These are phyloP conservation scores for Stemphylium beticola DNA, from an alignment of 2,329 filamentous ascomycete species.

Conservation along the genomic window DNA sequence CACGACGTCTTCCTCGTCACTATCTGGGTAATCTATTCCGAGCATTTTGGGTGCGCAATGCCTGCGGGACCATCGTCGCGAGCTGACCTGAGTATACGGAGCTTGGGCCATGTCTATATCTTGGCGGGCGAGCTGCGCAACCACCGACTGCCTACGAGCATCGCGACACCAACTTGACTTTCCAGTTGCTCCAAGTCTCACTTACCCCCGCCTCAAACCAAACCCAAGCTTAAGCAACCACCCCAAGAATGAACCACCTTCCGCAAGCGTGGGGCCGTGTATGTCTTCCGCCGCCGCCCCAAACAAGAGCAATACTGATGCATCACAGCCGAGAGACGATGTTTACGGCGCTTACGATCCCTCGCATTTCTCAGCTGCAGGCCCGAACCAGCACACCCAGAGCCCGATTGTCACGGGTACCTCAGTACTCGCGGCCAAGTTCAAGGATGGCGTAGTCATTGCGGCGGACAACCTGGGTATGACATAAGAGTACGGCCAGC, in stretches of 20 bases:
- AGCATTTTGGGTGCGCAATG: slow-evolving; percentile 42
- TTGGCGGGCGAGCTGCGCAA: slow-evolving; percentile 27
- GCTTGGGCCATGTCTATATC: slow-evolving; percentile 37
- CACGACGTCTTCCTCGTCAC: slow-evolving; percentile 54
- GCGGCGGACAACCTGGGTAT: slow-evolving; percentile 94
- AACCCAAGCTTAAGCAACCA: slow-evolving; percentile 1
- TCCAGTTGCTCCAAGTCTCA: slow-evolving; percentile 7
- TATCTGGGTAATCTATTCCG: slow-evolving; percentile 53
- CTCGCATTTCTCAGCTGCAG: slow-evolving; percentile 76
- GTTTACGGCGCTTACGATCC: slow-evolving; percentile 92
- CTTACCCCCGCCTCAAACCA: neutral
- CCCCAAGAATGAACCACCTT: slow-evolving; percentile 66
- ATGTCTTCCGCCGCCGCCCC: slow-evolving; percentile 39
- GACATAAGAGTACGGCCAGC: slow-evolving; percentile 22
- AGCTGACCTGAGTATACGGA: slow-evolving; percentile 20
- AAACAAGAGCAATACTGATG: slow-evolving; percentile 29
- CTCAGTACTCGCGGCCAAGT: slow-evolving; percentile 93
- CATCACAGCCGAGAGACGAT: slow-evolving; percentile 85
- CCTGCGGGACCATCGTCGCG: slow-evolving; percentile 1
- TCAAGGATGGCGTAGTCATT: slow-evolving; percentile 94
- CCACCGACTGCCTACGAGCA: slow-evolving; percentile 39
- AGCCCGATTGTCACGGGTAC: slow-evolving; percentile 94
- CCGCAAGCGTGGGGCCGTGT: slow-evolving; percentile 71
- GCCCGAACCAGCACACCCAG: slow-evolving; percentile 81
- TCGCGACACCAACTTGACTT: slow-evolving; percentile 30